Base-by-base conservation (phyloP, 441 rosid species). In the Aleurites moluccanus region DNA sequence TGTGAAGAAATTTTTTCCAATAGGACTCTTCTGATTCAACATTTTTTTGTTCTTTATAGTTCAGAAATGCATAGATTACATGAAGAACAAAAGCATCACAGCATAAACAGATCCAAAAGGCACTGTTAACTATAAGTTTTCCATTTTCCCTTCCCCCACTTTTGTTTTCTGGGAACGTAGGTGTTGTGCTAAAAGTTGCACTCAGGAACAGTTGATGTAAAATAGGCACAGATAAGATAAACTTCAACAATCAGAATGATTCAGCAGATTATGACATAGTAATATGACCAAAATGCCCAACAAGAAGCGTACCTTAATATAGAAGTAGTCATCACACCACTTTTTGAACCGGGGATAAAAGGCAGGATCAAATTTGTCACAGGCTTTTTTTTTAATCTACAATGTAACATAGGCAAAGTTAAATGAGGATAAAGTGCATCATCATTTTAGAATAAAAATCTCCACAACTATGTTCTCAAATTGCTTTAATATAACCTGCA, bases 251-350 rank as follows among this genome's bases (percentile, higher is more conserved):
- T 16, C 45, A 44, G 56, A 52, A 38, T 38, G 40, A 38, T 38
- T 38, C 40, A 14, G 10, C 38, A 30, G 27, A 72, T n/a, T n/a
- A 40, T 10, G 18, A n/a, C 42, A 33, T 21, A 40, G 28, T 6
- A 23, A 2, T 13, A 47, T 20, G 2, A 13, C 27, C 3, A 20
- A 53, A 53, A 52, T 14, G 25, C 33, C 23, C 28, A 64, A 57
- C 15, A 64, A 53, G 23, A 42, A 13, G 25, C 64, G 57, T 77
- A 95, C 98, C 97, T 90, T 91, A 69, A 95, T 89, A 75, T 85
- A 95, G 76, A 95, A 95, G 82, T 95, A 93, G 82, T 95, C 96
- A 79, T 95, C 99, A 28, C 98, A 96, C 96, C 99, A 96, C 82
- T 96, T 92, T 80, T 96, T 93, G 87, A 96, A 96, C 50, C 88